phyloP scores from a whole-genome alignment of 2,329 filamentous ascomycete genomes.

The Dactylellina cionopaga region DNA sequence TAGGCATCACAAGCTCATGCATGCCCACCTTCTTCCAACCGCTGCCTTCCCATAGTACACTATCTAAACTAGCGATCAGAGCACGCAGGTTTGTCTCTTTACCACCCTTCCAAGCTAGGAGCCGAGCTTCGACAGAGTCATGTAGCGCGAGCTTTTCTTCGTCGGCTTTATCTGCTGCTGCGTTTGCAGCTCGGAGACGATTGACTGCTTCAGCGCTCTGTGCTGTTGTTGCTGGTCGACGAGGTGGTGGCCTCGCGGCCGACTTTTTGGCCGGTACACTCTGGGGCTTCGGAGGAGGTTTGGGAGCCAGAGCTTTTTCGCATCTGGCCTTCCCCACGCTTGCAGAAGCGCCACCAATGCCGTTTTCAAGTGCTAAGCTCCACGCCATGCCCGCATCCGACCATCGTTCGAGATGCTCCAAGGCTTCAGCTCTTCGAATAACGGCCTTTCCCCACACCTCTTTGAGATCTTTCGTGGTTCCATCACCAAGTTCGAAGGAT shows the following conservation, averaged over 20 bases:
- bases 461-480: constrained; percentile 82
- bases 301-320: constrained; percentile 82
- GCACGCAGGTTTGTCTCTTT: constrained; percentile 93
- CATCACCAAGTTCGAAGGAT: constrained; percentile 74
- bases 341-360: constrained; percentile 84
- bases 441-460: constrained; percentile 94
- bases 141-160: constrained; percentile 91
- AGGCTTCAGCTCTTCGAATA: constrained; percentile 91
- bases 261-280: constrained; percentile 62
- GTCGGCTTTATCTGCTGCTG: constrained; percentile 84
- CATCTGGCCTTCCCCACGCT: constrained; percentile 88
- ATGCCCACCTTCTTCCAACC: constrained; percentile 98
- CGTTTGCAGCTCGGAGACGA: constrained; percentile 82
- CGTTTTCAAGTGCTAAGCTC: constrained; percentile 82
- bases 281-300: constrained; percentile 66
- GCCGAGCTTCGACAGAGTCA: constrained; percentile 82
- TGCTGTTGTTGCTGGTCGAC: constrained; percentile 62
- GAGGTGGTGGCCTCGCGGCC: constrained; percentile 58
- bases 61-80: constrained; percentile 84
- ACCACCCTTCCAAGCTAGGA: constrained; percentile 84
- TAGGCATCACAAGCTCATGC: constrained; percentile 89
- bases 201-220: constrained; percentile 79
- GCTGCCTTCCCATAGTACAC: constrained; percentile 87
- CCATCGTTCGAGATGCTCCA: constrained; percentile 97
- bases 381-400: constrained; percentile 81